phyloP scores from a whole-genome alignment of 2,329 filamentous ascomycete species.

The Apiospora sp. region DNA sequence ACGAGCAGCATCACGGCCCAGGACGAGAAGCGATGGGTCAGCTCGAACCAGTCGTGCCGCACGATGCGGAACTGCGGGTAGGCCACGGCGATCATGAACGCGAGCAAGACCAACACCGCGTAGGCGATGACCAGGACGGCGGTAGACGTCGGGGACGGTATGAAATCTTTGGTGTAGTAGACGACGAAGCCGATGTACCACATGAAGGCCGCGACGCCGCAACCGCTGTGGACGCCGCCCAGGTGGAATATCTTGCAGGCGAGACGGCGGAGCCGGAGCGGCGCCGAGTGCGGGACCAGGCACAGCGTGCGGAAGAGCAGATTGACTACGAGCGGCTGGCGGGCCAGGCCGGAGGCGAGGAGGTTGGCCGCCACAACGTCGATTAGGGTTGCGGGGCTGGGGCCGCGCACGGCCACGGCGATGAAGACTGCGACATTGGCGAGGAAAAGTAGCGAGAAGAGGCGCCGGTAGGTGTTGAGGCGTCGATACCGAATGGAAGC shows the following conservation, averaged over 20 bases:
- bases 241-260: slow-evolving; percentile 61
- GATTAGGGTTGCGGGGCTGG: slow-evolving; percentile 24
- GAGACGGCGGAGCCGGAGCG: slow-evolving; percentile 52
- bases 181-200: slow-evolving; percentile 53
- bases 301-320: slow-evolving; percentile 51
- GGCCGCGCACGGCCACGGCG: slow-evolving; percentile 50
- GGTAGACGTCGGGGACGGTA: no score
- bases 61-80: slow-evolving; percentile 58
- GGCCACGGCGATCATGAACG: slow-evolving; percentile 57
- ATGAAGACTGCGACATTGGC: slow-evolving; percentile 29
- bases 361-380: slow-evolving; percentile 46
- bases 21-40: slow-evolving; percentile 63
- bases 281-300: slow-evolving; percentile 51
- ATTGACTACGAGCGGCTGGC: slow-evolving; percentile 58
- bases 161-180: not conserved
- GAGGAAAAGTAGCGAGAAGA: slow-evolving; percentile 9
- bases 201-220: slow-evolving; percentile 53
- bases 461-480: slow-evolving; percentile 18
- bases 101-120: slow-evolving; percentile 54
- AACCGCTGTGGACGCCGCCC: slow-evolving; percentile 61
- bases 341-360: slow-evolving; percentile 51
- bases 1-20: slow-evolving; percentile 61
- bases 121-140: slow-evolving; percentile 42
- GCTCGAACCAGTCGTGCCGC: slow-evolving; percentile 64
- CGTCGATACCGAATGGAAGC: not conserved